A percentile compares a stretch with the other conserved stretches of the same genome.
phyloP scores from a whole-genome alignment of 208 protist species.

The Trypanosoma grayi region DNA sequence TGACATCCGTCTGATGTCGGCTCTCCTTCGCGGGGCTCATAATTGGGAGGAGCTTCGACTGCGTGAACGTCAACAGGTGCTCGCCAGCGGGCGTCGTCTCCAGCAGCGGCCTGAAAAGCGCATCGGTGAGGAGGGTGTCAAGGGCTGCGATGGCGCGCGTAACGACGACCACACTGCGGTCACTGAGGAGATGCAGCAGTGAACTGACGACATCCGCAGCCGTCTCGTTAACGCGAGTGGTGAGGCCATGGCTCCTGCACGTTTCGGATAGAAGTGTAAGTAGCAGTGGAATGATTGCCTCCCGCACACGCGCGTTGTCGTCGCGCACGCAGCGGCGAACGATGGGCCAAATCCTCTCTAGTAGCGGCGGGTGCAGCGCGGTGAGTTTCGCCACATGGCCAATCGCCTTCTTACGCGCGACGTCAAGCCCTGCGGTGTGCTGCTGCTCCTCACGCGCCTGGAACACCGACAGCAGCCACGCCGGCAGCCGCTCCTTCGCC shows the following conservation, averaged over 20 bases:
- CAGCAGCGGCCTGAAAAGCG: constrained; percentile 31
- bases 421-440: constrained; percentile 33
- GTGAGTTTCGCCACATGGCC: constrained; percentile 54
- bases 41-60: constrained; percentile 64
- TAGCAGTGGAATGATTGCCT: constrained; percentile 74
- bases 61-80: constrained; percentile 49
- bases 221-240: constrained; percentile 14
- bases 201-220: constrained; percentile 58
- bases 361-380: constrained; percentile 48
- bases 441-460: constrained; percentile 47
- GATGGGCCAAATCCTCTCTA: constrained; percentile 67
- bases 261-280: constrained; percentile 43
- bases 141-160: constrained; percentile 64
- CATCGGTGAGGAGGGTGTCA: constrained; percentile 63
- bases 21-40: constrained; percentile 22
- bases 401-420: constrained; percentile 48
- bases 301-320: constrained; percentile 68
- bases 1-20: constrained; percentile 41
- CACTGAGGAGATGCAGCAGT: constrained; percentile 67
- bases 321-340: constrained; percentile 62
- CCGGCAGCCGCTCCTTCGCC: constrained; percentile 50
- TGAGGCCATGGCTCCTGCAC: neutral
- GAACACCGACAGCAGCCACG: constrained; percentile 69
- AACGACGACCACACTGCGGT: constrained; percentile 69
- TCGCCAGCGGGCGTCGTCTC: constrained; percentile 31